Base-by-base conservation (phyloP, 225 moss, liverwort and hornwort genomes). In the Pleurozium schreberi region DNA sequence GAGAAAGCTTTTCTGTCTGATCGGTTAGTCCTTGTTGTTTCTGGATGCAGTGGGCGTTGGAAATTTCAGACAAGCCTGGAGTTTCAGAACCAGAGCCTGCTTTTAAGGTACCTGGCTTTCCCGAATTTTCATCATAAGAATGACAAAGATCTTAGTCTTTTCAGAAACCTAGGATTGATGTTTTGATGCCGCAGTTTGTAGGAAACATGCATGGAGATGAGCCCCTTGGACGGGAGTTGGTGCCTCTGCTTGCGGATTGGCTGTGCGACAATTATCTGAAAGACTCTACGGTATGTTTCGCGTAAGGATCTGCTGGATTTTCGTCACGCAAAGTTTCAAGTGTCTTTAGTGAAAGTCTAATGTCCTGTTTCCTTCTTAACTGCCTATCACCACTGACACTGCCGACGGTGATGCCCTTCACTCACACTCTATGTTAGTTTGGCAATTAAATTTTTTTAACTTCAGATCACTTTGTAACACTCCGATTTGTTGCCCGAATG, bases 191-290 rank as follows among this genome's bases (percentile, higher is more conserved):
- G 90, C 93, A 98, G 97, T 98, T 96, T 92, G 96, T 98, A 75
- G 97, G 97, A 34, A 98, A 97, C 83, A 93, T 98, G 96, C 98
- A 98, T 90, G 98, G 97, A 90, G 95, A 98, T 91, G 97, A 98
- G 91, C 98, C 98, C 78, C 93, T 95, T 67, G 98, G 98, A 65
- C 98, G 97, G 70, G 97, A 98, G 88, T 90, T 98, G 88, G 89
- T 92, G 80, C 94, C 96, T 65, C 86, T 94, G 90, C 90, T 98
- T 84, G 97, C 97, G 86, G 96, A 96, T 78, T 98, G 98, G 98
- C 94, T 98, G 78, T 97, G 98, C 75, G 90, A 91, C 71, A 96
- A 96, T 90, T 98, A 98, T 91, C 82, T 81, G 76, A 80, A 60
- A 60, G 95, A 98, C 66, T 71, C 93, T 20, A 90, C 89, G 97